phyloP scores from a whole-genome alignment of 331 rosid genomes.

The Pyrus hybrid region DNA sequence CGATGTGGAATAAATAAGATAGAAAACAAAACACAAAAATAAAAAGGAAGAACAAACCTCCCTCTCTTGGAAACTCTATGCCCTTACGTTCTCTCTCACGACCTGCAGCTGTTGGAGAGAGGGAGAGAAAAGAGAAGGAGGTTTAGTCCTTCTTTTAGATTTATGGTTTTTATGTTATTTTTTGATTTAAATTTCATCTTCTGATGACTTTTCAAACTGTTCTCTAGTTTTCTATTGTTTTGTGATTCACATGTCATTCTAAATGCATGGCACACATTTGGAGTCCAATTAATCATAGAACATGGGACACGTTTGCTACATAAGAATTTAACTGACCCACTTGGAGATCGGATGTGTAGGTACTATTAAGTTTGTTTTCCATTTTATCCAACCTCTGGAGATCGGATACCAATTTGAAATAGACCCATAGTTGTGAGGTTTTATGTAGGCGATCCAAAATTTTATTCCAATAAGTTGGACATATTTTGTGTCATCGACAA shows the following conservation, averaged over 20 bases:
- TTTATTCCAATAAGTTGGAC: neutral
- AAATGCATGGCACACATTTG: neutral
- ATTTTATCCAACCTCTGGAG: neutral
- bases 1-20: no score
- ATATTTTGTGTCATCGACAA: neutral
- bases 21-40: no score
- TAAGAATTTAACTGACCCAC: neutral
- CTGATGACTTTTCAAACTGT: neutral
- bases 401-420: neutral
- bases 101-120: neutral
- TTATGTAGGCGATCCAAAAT: neutral
- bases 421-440: neutral
- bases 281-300: neutral
- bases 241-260: neutral
- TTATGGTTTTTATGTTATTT: no score
- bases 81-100: no score
- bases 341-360: neutral
- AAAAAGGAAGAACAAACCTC: no score
- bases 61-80: no score
- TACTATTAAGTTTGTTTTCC: neutral
- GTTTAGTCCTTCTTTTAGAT: neutral
- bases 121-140: neutral
- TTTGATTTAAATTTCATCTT: neutral
- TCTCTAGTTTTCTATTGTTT: neutral
- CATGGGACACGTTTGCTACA: neutral